Percentiles rank a stretch among this genome's conserved stretches.
Evolutionary conservation across 2,329 filamentous ascomycete genomes (phyloP).

Genomic region (Colletotrichum sp.): DNA sequence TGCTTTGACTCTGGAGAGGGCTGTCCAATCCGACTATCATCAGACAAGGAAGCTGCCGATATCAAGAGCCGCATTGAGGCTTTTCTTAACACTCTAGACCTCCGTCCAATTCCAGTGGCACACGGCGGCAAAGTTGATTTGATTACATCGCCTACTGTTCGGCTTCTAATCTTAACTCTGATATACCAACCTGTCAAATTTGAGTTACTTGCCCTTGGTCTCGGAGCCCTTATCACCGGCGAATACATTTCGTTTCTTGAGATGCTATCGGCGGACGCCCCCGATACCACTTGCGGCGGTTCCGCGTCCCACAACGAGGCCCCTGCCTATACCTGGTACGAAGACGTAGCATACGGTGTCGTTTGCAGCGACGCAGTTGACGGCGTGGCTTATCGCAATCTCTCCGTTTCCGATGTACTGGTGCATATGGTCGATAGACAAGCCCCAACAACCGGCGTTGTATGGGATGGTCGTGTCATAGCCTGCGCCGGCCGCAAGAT

Average conservation of each 20-base stretch:
- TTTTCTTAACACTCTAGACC: conserved; percentile 33
- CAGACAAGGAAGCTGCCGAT: conserved; percentile 30
- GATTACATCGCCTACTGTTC: conserved; percentile 34
- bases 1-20: conserved; percentile 35
- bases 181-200: conserved; percentile 31
- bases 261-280: not conserved
- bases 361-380: conserved; percentile 35
- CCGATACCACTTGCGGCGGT: not conserved
- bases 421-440: conserved; percentile 12
- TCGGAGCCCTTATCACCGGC: conserved; percentile 27
- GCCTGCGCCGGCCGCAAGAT: conserved; percentile 35
- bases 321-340: not conserved
- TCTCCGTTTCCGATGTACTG: conserved; percentile 20
- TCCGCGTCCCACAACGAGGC: not conserved
- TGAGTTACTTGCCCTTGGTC: conserved; percentile 4
- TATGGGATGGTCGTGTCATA: conserved; percentile 31
- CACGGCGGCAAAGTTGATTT: conserved; percentile 23
- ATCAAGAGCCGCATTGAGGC: conserved; percentile 34
- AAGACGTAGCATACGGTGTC: conserved; percentile 29
- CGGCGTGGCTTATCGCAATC: not conserved
- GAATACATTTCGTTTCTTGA: conserved; percentile 24
- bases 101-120: conserved; percentile 26
- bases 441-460: conserved; percentile 22
- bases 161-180: conserved; percentile 23
- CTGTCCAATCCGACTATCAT: conserved; percentile 30